phyloP scores from a whole-genome alignment of 2,329 filamentous ascomycete genomes.

The Sphaerulina populicola region DNA sequence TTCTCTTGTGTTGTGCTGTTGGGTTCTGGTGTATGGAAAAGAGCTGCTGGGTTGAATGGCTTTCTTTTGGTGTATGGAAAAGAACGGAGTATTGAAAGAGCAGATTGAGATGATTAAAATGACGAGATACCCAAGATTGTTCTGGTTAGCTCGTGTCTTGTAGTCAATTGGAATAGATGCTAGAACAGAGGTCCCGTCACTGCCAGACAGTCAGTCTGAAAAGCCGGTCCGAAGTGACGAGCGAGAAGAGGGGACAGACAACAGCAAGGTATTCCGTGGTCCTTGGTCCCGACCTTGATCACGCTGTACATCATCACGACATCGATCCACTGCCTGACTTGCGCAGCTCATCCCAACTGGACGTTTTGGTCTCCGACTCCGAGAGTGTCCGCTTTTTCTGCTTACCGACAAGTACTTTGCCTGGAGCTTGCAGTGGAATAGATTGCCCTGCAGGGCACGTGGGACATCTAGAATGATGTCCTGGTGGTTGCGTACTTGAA shows the following conservation, averaged over 20 bases:
- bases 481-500: neutral
- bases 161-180: neutral
- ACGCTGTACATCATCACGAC: conserved; percentile 1
- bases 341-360: neutral
- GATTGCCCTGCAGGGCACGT: conserved; percentile 8
- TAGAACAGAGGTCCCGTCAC: neutral
- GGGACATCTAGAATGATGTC: neutral
- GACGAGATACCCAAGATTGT: neutral
- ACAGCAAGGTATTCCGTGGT: neutral
- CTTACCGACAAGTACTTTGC: neutral
- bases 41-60: too few species aligned
- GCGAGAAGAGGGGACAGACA: neutral
- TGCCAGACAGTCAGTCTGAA: neutral
- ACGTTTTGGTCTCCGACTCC: neutral
- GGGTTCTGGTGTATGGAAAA: neutral
- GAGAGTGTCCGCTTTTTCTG: neutral
- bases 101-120: neutral
- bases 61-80: neutral
- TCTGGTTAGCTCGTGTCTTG: neutral
- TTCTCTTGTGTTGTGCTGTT: neutral
- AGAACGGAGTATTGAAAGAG: neutral
- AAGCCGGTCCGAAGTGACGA: neutral
- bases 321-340: neutral
- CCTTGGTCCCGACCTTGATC: conserved; percentile 7
- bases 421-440: conserved; percentile 1